Base-by-base conservation (phyloP, 2,329 filamentous ascomycete genomes). In the Piedraia hortae region DNA sequence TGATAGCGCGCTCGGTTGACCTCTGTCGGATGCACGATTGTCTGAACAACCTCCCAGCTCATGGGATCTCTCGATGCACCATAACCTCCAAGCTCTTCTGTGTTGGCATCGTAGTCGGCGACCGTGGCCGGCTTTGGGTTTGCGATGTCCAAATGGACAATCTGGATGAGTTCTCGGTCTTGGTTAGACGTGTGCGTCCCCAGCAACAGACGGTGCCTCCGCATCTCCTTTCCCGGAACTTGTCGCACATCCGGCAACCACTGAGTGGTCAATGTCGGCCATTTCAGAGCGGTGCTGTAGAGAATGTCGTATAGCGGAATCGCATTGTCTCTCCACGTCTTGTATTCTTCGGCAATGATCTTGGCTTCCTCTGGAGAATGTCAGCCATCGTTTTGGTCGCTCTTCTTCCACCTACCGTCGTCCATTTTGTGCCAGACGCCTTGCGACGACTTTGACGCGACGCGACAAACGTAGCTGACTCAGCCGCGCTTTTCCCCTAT, bases 321-420 rank as follows among this genome's bases (percentile, higher is more conserved):
- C 32, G 74, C 77, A 50, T 97, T 97, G 57, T 97, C 97, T 59
- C 97, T 97, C 85, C 85, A 97, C 33, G 82, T 91, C 48, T 97
- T 97, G 62, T 97, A 97, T 46, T 97, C 85, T 54, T 97, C 85
- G 36, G 93, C 93, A 49, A 93, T 78, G 28, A 89, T 57, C 49
- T 88, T 78, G 48, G n/a, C n/a, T n/a, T n/a, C n/a, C n/a, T n/a
- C n/a, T n/a, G n/a, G n/a, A n/a, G n/a, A n/a, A n/a, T n/a, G n/a
- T n/a, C n/a, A n/a, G n/a, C n/a, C n/a, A n/a, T n/a, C n/a, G n/a
- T n/a, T n/a, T n/a, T n/a, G n/a, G n/a, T n/a, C n/a, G n/a, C n/a
- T n/a, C n/a, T n/a, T n/a, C n/a, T n/a, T n/a, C n/a, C n/a, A n/a
- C n/a, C n/a, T n/a, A n/a, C n/a, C n/a, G n/a, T n/a, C n/a, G n/a